Conservation (phyloP, 371 early-diverging fungal species). For the Circinella minor region DNA sequence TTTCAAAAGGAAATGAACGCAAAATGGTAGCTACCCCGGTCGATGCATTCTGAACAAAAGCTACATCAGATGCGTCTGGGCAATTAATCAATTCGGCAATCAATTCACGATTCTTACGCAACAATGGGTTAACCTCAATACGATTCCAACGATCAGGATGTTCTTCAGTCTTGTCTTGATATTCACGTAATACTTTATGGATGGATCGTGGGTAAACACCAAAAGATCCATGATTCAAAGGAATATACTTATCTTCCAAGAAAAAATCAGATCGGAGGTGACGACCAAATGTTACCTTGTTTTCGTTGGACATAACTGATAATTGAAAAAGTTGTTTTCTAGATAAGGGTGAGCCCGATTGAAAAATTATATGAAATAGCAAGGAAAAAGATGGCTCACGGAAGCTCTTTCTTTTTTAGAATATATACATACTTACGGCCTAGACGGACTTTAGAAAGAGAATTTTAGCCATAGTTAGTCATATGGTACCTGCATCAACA, state of each 20-base stretch:
- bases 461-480: too few relatives aligned
- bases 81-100: constrained; percentile 35
- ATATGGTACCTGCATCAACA: too few relatives aligned
- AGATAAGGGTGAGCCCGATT: too few relatives aligned
- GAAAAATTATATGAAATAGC: too few relatives aligned
- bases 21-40: constrained; percentile 41
- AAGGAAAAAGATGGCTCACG: too few relatives aligned
- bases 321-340: too few relatives aligned
- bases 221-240: constrained; percentile 52
- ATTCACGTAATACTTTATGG: neutral
- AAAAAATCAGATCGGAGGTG: constrained; percentile 41
- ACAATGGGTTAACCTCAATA: constrained; percentile 9
- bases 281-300: constrained; percentile 34
- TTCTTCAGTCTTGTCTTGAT: constrained; percentile 18
- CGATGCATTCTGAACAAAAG: constrained; percentile 47
- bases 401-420: too few relatives aligned
- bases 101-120: constrained; percentile 13
- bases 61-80: constrained; percentile 38
- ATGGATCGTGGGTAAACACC: constrained; percentile 26
- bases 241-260: constrained; percentile 42
- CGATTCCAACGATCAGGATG: constrained; percentile 23
- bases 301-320: too few relatives aligned
- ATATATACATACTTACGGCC: too few relatives aligned
- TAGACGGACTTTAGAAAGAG: too few relatives aligned
- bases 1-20: constrained; percentile 39